These are phyloP conservation scores for Fusarium sp. DNA, from an alignment of 2,329 filamentous ascomycete genomes.

Conservation along the genomic window DNA sequence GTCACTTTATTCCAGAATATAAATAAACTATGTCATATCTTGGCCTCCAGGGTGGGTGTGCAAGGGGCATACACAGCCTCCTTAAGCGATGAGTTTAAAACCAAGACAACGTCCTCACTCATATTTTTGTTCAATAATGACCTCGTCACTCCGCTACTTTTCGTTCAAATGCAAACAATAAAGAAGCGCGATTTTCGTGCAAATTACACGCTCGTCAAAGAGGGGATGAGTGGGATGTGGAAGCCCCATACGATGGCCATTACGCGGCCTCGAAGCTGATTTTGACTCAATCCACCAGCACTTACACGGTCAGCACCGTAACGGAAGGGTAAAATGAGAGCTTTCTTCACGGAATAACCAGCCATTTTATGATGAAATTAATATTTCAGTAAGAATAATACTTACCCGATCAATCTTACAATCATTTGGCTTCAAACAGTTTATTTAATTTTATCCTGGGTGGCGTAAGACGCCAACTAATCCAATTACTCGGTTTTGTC, in stretches of 20 bases:
- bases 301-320: conserved; percentile 18
- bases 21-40: neutral
- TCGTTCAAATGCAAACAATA: neutral
- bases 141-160: neutral
- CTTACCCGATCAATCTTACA: neutral
- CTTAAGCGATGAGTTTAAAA: conserved; percentile 19
- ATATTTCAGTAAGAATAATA: neutral
- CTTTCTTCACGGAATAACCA: conserved; percentile 1
- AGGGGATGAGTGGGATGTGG: conserved; percentile 19
- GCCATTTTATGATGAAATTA: neutral
- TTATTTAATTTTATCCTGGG: conserved; percentile 5
- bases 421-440: neutral
- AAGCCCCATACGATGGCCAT: conserved; percentile 30
- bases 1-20: neutral
- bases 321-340: neutral
- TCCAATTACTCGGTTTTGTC: conserved; percentile 47
- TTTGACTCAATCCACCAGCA: conserved; percentile 19
- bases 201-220: conserved; percentile 12
- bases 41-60: neutral
- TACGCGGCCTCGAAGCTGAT: conserved; percentile 34
- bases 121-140: neutral
- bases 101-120: neutral
- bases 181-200: conserved; percentile 9
- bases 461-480: conserved; percentile 45
- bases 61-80: conserved; percentile 33